Conservation (phyloP, 2,329 filamentous ascomycete species). For the Camptophora hylomeconis region DNA sequence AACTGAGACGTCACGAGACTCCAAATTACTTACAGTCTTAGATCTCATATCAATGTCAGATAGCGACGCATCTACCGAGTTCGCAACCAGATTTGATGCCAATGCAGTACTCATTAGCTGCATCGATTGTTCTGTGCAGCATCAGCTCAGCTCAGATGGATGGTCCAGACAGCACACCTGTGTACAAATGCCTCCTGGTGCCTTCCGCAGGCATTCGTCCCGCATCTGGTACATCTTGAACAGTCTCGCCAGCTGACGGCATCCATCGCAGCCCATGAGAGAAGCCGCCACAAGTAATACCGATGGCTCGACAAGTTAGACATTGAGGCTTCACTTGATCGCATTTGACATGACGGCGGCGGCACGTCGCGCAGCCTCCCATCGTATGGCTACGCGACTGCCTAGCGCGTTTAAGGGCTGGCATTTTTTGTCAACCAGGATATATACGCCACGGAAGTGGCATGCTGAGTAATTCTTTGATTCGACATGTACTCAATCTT, state of each 20-base stretch:
- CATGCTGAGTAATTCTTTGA: no score
- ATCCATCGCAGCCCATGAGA: conserved; percentile 22
- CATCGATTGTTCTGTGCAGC: conserved; percentile 18
- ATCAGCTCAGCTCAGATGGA: conserved; percentile 1
- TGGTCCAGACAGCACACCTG: conserved; percentile 14
- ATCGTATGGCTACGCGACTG: conserved; percentile 20
- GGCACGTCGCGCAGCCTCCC: conserved; percentile 24
- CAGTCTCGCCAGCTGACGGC: conserved; percentile 8
- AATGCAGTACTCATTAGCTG: conserved; percentile 22
- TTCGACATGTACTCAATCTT: no score
- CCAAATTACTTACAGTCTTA: conserved; percentile 13
- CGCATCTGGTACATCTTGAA: no score
- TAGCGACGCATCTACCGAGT: conserved; percentile 22
- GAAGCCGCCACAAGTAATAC: conserved; percentile 21
- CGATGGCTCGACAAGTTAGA: conserved; percentile 19
- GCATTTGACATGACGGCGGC: conserved; percentile 25
- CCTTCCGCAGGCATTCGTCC: conserved; percentile 13
- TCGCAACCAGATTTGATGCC: conserved; percentile 17
- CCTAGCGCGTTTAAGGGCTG: no score
- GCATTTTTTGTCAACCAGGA: no score
- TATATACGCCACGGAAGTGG: no score
- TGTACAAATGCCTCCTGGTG: conserved; percentile 21
- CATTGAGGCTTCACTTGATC: conserved; percentile 24
- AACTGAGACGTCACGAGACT: conserved; percentile 17
- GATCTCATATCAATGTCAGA: conserved; percentile 21